phyloP scores from a whole-genome alignment of 805 yeast genomes.

The Hanseniaspora meyeri region DNA sequence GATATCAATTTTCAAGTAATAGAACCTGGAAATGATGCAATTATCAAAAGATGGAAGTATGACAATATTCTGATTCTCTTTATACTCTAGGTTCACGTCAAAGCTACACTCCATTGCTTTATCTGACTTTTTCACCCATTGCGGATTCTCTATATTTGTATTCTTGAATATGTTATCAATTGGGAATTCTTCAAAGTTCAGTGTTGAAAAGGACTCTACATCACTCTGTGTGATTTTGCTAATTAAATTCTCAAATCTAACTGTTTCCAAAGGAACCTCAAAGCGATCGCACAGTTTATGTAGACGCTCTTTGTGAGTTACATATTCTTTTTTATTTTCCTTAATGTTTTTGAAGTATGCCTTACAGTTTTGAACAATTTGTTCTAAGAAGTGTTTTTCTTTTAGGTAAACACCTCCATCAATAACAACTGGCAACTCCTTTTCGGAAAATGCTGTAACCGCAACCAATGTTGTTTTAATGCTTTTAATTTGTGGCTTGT shows the following conservation, averaged over 20 bases:
- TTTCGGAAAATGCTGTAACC: not conserved
- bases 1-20: constrained; percentile 37
- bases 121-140: constrained; percentile 5
- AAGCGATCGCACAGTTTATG: not conserved
- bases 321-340: not conserved
- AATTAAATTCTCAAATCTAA: constrained; percentile 25
- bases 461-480: not conserved
- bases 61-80: constrained; percentile 29
- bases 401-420: constrained; percentile 1
- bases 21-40: constrained; percentile 37
- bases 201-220: constrained; percentile 24
- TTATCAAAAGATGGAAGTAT: constrained; percentile 37
- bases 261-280: constrained; percentile 16
- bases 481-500: not conserved
- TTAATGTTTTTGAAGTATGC: not conserved
- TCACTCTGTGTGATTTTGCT: constrained; percentile 23
- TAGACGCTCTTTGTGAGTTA: not conserved
- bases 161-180: constrained; percentile 23
- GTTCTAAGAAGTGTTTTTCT: not conserved
- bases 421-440: constrained; percentile 2
- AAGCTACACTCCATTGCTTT: constrained; percentile 1
- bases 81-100: constrained; percentile 15
- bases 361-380: not conserved
- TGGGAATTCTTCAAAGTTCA: constrained; percentile 18
- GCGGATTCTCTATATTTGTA: not conserved